A percentile compares a stretch with the other conserved stretches of the same genome.
phyloP scores from a whole-genome alignment of 352 stramenopile species.

The Blastocystis sp. region DNA sequence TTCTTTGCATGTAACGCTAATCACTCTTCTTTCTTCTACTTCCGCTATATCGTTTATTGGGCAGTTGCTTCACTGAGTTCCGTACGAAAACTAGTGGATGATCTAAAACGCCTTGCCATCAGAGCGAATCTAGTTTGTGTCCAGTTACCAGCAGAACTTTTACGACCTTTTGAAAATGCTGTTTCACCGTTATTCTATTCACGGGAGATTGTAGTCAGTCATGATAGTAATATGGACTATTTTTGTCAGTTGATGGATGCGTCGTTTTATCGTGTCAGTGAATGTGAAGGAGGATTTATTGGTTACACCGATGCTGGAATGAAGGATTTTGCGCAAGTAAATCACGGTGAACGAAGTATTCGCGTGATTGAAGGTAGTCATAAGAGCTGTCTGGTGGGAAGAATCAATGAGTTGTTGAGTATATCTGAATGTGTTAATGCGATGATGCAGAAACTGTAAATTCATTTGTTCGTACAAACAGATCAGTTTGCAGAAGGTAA shows the following conservation, averaged over 20 bases:
- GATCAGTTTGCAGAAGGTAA: not conserved
- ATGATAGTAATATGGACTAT: not conserved
- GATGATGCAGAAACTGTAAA: not conserved
- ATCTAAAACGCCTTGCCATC: not conserved
- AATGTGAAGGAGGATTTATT: not conserved
- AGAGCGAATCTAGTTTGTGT: not conserved
- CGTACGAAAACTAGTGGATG: not conserved
- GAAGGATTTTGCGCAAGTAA: slow-evolving; percentile 40
- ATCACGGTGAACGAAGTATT: not conserved
- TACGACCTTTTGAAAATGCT: not conserved
- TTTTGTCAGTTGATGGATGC: slow-evolving; percentile 9
- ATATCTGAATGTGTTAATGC: not conserved
- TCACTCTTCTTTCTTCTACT: not conserved
- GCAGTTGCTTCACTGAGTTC: slow-evolving; percentile 24
- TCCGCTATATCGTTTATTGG: slow-evolving; percentile 45
- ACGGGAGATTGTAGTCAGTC: not conserved
- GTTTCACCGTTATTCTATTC: slow-evolving; percentile 31
- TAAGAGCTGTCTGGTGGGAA: not conserved
- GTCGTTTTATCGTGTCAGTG: not conserved
- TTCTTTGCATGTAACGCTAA: not conserved
- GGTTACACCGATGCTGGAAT: slow-evolving; percentile 3
- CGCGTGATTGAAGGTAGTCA: not conserved
- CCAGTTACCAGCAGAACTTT: slow-evolving; percentile 5
- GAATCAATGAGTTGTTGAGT: not conserved
- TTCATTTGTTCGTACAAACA: not conserved